These are phyloP conservation scores for Eimeria zaria DNA, from an alignment of 169 alveolate genomes.

Conservation along the genomic window DNA sequence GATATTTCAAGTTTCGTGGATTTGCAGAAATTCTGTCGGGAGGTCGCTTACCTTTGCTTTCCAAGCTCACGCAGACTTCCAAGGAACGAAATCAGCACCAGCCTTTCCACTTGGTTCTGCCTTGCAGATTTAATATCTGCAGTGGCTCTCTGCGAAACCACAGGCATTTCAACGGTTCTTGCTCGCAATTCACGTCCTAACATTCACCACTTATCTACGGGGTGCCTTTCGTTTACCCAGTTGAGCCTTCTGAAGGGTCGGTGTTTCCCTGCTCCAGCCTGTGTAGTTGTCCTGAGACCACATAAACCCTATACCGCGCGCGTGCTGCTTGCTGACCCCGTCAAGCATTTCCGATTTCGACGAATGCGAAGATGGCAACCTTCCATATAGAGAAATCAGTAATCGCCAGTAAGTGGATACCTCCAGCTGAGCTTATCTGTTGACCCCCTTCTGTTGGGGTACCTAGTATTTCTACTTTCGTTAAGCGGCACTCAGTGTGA, in stretches of 20 bases:
- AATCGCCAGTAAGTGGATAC: slow-evolving; percentile 57
- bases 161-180: background rate
- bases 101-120: background rate
- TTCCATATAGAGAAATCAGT: slow-evolving; percentile 80
- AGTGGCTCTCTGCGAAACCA: background rate
- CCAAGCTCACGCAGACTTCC: background rate
- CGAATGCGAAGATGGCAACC: slow-evolving; percentile 70
- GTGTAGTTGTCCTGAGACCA: background rate
- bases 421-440: background rate
- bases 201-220: background rate
- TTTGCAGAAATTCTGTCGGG: slow-evolving; percentile 7
- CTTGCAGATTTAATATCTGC: background rate
- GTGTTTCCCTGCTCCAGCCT: background rate
- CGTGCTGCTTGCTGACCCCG: background rate
- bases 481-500: background rate
- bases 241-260: background rate
- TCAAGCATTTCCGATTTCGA: background rate
- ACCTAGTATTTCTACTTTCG: background rate
- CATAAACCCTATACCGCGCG: background rate
- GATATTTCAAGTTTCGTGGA: background rate
- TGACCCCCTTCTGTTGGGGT: background rate
- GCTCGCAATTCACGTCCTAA: background rate
- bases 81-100: background rate
- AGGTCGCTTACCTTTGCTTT: slow-evolving; percentile 3
- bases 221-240: background rate